Evolutionary conservation across 108 stramenopile genomes (phyloP), one percentile per base, ranked within the genome.

Genomic region (Skeletonema menzelii): DNA sequence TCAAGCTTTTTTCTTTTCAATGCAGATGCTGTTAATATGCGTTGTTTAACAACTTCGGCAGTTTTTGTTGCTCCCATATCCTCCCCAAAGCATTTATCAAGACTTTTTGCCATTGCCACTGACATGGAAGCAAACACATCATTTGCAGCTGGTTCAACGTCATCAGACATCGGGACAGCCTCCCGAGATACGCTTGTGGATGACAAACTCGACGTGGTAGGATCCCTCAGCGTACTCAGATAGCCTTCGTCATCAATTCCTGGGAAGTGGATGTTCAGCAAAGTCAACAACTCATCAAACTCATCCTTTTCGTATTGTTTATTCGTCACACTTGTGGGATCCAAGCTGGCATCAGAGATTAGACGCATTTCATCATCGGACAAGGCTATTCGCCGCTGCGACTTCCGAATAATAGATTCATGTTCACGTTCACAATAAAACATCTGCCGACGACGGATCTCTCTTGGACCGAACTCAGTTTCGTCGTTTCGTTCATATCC

Each of bases 381-480:
- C 27, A 75, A 49, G n/a, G 14, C 30, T 17, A 17, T 27, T 34
- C 69, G 65, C 24, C 79, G 30, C 27, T 70, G 30, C n/a, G 70
- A 20, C 57, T 71, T 80, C 0, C 28, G 44, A 26, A 56, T 32
- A 30, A 80, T 71, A 40, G 56, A 59, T 27, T 59, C 60, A 40
- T 76, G 79, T 38, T 80, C 79, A 26, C 69, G 79, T 19, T 75
- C 79, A 60, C 69, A 70, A 44, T 76, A 80, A 69, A 80, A 80
- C 79, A 80, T 80, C 38, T 80, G 79, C 22, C 73, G 67, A 13
- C n/a, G 69, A 6, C 63, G 69, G 37, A 80, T 65, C n/a, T 80
- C 79, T 56, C 55, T 27, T 2, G 53, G 57, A 0, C 38, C 79
- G 37, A 63, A 69, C 20, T 64, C 61, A 64, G 65, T 46, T 26